A percentile compares a stretch with the other conserved stretches of the same genome.
phyloP scores from a whole-genome alignment of 108 stramenopile species.

The Cylindrotheca fusiformis region DNA sequence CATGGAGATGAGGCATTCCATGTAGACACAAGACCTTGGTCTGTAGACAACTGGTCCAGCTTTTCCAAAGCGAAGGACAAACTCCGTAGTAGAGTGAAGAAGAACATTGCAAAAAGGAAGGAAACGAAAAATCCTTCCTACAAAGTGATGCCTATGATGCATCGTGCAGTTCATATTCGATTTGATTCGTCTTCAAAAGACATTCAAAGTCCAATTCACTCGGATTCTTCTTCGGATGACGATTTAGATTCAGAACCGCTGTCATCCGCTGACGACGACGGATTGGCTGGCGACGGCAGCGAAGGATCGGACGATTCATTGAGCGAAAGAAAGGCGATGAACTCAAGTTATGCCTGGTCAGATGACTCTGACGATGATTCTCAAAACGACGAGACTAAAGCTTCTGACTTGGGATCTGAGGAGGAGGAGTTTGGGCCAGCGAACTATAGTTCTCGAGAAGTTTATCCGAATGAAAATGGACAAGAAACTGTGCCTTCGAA shows the following conservation, averaged over 20 bases:
- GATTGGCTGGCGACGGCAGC: not conserved
- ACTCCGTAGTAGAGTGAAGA: slow-evolving; percentile 15
- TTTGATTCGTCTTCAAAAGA: slow-evolving; percentile 35
- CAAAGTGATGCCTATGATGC: slow-evolving; percentile 14
- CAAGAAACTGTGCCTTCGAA: not conserved
- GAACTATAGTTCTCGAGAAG: not conserved
- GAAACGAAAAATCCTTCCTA: not conserved
- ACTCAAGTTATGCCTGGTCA: slow-evolving; percentile 21
- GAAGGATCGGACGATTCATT: not conserved
- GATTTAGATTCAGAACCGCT: not conserved
- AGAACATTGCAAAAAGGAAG: slow-evolving; percentile 7
- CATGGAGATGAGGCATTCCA: slow-evolving; percentile 68
- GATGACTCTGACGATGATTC: slow-evolving; percentile 4
- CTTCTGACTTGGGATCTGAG: not conserved
- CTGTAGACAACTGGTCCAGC: slow-evolving; percentile 29
- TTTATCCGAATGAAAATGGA: not conserved
- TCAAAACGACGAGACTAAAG: slow-evolving; percentile 6
- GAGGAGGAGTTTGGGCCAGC: not conserved
- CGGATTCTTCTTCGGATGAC: not conserved
- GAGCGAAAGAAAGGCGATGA: not conserved
- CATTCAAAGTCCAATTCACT: not conserved
- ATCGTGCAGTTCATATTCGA: slow-evolving; percentile 65
- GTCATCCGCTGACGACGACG: not conserved
- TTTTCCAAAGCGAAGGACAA: slow-evolving; percentile 20
- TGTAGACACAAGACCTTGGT: slow-evolving; percentile 63